Conservation (phyloP, 2,329 filamentous ascomycete species). For the Blastomyces gilchristii region DNA sequence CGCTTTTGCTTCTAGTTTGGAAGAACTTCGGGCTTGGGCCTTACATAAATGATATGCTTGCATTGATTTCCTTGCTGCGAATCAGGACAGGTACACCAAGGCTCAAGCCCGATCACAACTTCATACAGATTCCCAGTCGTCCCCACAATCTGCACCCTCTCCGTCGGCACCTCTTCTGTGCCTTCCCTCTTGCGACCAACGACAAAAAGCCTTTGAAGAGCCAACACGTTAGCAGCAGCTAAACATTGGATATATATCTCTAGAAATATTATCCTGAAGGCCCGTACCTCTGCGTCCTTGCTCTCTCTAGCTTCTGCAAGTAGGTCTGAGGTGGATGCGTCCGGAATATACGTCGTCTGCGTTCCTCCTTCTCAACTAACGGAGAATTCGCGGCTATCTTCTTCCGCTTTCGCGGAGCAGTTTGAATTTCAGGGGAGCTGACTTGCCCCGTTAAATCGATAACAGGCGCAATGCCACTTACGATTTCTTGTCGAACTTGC, state of each 20-base stretch:
- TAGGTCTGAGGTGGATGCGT: conserved; percentile 38
- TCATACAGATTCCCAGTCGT: conserved; percentile 54
- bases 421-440: not conserved
- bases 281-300: conserved; percentile 38
- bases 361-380: conserved; percentile 25
- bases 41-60: conserved; percentile 53
- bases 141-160: conserved; percentile 49
- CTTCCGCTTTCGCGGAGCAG: not conserved
- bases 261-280: not conserved
- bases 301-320: conserved; percentile 39
- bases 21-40: conserved; percentile 11
- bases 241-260: not conserved
- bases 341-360: conserved; percentile 33
- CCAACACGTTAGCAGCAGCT: conserved; percentile 6
- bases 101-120: conserved; percentile 44
- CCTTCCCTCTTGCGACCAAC: conserved; percentile 41
- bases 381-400: conserved; percentile 10
- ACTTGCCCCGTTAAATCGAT: conserved; percentile 16
- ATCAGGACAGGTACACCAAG: conserved; percentile 48
- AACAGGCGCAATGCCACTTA: conserved; percentile 10
- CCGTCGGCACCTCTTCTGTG: conserved; percentile 37
- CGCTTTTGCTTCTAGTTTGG: not conserved
- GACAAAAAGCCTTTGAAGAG: conserved; percentile 42
- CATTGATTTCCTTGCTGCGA: conserved; percentile 48
- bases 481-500: conserved; percentile 8